Evolutionary conservation across 208 protist genomes (phyloP), one percentile per base, ranked within the genome.

Genomic region (Crithidia expoeki): DNA sequence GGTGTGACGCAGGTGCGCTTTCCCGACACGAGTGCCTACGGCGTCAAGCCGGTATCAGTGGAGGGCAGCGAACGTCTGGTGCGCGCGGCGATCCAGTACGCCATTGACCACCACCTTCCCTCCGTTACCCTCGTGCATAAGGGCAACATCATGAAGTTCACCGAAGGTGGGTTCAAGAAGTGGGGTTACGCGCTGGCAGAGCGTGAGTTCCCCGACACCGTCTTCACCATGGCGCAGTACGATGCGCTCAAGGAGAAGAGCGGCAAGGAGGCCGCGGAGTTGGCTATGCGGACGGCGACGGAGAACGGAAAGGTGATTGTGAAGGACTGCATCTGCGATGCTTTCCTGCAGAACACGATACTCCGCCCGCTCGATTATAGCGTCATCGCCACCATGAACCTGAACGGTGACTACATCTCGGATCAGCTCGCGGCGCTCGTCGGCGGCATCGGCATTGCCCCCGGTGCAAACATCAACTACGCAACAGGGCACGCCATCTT

Each of bases 401-500:
- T 86, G 17, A 86, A 86, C 51, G 81, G 81, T 44, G 81, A 86
- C 46, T 86, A 88, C 69, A 53, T 92, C 34, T 85, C 76, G 4
- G 86, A 92, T 51, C 61, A 80, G 60, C 76, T 83, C n/a, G 83
- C 86, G 2, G 86, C 82, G 46, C 77, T 88, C 38, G 81, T 92
- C n/a, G 86, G 86, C 30, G 86, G 86, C 49, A 88, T 92, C 21
- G 86, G 86, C 49, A 84, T 92, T 27, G 72, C 86, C 0, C 86
- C 86, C 1, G 80, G 77, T 0, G 84, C 71, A 5, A 86, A 90
- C 62, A 82, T 89, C 71, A 89, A 89, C 72, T 82, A 84, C 60
- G 7, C 55, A 0, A 89, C 74, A 0, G 84, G 84, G 0, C 76
- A 81, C 59, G 81, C 81, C 30, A 75, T 86, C 56, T 86, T 86